Percentiles rank a stretch among this genome's conserved stretches.
phyloP scores from a whole-genome alignment of 2,329 filamentous ascomycete genomes.

The Sarocladium strictum region DNA sequence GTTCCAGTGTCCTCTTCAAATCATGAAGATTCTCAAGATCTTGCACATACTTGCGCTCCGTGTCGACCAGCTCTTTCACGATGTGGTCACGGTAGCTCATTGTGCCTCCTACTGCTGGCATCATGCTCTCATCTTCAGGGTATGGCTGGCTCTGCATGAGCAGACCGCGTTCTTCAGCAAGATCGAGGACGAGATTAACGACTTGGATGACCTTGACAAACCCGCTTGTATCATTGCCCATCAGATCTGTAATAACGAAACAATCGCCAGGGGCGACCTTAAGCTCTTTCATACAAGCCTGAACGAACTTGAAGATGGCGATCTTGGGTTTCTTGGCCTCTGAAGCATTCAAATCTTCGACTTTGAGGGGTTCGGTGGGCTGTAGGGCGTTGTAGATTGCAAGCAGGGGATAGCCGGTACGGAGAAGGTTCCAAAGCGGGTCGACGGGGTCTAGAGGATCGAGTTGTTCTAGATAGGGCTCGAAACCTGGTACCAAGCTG shows the following conservation, averaged over 20 bases:
- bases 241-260: conserved; percentile 87
- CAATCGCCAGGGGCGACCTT: conserved; percentile 74
- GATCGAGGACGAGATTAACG: conserved; percentile 86
- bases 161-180: conserved; percentile 71
- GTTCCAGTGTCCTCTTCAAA: conserved; percentile 83
- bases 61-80: conserved; percentile 85
- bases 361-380: conserved; percentile 60
- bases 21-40: conserved; percentile 92
- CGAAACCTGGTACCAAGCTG: conserved; percentile 77
- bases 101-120: conserved; percentile 50
- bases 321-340: conserved; percentile 78
- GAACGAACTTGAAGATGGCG: conserved; percentile 86
- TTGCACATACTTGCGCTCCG: conserved; percentile 95
- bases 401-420: conserved; percentile 77
- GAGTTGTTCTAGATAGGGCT: conserved; percentile 66
- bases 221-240: conserved; percentile 90
- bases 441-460: conserved; percentile 73
- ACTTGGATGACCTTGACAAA: conserved; percentile 96
- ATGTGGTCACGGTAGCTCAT: conserved; percentile 79
- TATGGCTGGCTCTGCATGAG: conserved; percentile 57
- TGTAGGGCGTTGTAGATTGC: conserved; percentile 82
- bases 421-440: conserved; percentile 81
- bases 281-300: conserved; percentile 79
- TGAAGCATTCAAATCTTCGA: conserved; percentile 54
- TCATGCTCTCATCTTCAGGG: conserved; percentile 45